These are phyloP conservation scores for Penium margaritaceum DNA, from an alignment of 139 green algal genomes.

Conservation along the genomic window DNA sequence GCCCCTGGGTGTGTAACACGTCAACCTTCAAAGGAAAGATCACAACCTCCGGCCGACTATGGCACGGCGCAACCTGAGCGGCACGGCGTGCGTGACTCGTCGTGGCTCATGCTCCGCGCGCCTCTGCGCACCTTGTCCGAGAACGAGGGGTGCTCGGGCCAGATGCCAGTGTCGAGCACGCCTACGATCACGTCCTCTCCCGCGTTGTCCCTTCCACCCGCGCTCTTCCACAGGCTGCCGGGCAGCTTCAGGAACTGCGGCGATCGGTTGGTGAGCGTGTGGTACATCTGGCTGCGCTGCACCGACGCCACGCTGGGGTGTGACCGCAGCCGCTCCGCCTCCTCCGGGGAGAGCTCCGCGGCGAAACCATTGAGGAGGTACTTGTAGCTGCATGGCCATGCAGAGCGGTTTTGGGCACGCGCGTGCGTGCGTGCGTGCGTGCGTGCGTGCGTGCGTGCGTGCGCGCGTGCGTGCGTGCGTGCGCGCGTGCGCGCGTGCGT, in stretches of 20 bases:
- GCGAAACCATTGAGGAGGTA: constrained; percentile 22
- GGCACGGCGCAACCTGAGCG: neutral
- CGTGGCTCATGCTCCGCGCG: neutral
- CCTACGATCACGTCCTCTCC: constrained; percentile 19
- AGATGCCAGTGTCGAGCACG: constrained; percentile 28
- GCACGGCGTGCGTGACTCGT: neutral
- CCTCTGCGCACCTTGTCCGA: constrained; percentile 6
- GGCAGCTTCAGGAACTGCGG: constrained; percentile 19
- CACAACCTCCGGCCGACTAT: neutral
- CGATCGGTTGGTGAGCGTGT: constrained; percentile 8
- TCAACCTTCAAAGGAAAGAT: neutral
- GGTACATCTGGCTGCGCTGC: neutral
- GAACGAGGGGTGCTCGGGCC: constrained; percentile 18
- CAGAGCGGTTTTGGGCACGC: too few species aligned
- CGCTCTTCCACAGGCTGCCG: neutral
- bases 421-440: too few species aligned
- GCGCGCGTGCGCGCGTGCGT: too few species aligned
- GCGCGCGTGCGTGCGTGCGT: too few species aligned
- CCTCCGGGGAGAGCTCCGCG: neutral
- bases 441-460: too few species aligned
- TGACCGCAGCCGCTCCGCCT: constrained; percentile 3
- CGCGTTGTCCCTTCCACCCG: constrained; percentile 2
- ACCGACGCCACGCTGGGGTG: constrained; percentile 14
- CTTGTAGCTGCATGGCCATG: constrained; percentile 20
- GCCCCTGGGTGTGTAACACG: too few species aligned